Conservation (phyloP, 1,284 basidiomycete genomes). For the Vanrija humicola region DNA sequence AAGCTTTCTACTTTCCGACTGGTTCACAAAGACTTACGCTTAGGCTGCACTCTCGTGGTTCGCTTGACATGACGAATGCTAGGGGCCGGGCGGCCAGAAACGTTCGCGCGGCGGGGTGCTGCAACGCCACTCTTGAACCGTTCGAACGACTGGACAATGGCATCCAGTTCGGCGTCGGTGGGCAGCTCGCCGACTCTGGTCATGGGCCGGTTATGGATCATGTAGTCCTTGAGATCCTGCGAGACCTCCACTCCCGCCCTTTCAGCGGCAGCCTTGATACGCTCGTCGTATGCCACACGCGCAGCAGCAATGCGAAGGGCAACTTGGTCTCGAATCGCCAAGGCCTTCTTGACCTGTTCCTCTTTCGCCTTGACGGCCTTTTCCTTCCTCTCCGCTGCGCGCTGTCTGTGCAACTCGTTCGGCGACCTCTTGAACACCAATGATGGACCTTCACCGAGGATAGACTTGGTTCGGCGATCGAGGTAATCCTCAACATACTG, state of each 20-base stretch:
- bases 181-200: conserved; percentile 12
- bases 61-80: neutral
- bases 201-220: conserved; percentile 18
- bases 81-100: neutral
- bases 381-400: conserved; percentile 8
- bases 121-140: conserved; percentile 9
- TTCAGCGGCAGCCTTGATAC: conserved; percentile 22
- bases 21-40: neutral
- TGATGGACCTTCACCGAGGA: neutral
- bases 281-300: conserved; percentile 25
- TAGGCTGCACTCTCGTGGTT: neutral
- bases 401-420: neutral
- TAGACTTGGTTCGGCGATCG: conserved; percentile 2
- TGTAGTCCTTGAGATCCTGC: conserved; percentile 24
- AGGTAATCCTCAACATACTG: conserved; percentile 20
- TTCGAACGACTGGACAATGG: conserved; percentile 16
- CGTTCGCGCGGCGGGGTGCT: neutral
- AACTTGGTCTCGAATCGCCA: conserved; percentile 24
- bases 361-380: conserved; percentile 2
- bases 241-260: conserved; percentile 16
- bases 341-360: conserved; percentile 3
- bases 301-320: conserved; percentile 22
- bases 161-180: conserved; percentile 11
- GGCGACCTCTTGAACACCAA: neutral
- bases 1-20: neutral